Percentiles rank a stretch among this genome's conserved stretches.
These are phyloP conservation scores for Penicillium pulvis DNA, from an alignment of 495 filamentous ascomycete species.

Conservation along the genomic window DNA sequence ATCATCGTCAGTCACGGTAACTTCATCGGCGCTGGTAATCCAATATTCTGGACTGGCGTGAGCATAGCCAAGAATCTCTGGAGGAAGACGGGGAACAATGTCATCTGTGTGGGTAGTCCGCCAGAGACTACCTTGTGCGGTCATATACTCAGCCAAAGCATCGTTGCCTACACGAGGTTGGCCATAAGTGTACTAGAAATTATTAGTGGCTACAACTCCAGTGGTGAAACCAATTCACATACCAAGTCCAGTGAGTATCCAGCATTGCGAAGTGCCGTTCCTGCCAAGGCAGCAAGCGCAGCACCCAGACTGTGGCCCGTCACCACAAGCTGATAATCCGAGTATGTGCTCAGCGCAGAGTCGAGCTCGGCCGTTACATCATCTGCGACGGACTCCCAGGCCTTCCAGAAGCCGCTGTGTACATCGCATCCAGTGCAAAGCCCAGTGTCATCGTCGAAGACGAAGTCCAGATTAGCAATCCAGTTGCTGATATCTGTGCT, in stretches of 20 bases:
- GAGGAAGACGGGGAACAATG: conserved; percentile 65
- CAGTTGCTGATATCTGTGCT: conserved; percentile 63
- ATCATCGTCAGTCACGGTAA: conserved; percentile 43
- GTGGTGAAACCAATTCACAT: conserved; percentile 10
- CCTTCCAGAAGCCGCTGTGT: conserved; percentile 56
- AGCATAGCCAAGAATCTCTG: conserved; percentile 52
- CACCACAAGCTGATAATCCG: conserved; percentile 52
- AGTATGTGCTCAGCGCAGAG: conserved; percentile 26
- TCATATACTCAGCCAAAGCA: conserved; percentile 58
- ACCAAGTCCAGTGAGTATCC: conserved; percentile 43
- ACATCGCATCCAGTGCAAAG: conserved; percentile 50
- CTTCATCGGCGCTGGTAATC: conserved; percentile 45
- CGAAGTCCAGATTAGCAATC: conserved; percentile 61
- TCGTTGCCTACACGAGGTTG: conserved; percentile 66
- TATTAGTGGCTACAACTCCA: not conserved
- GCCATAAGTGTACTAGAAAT: conserved; percentile 63
- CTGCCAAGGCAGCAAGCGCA: conserved; percentile 63
- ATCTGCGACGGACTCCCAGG: conserved; percentile 52
- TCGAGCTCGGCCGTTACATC: conserved; percentile 40
- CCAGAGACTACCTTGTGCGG: conserved; percentile 50
- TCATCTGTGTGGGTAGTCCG: conserved; percentile 71
- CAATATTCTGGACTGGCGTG: conserved; percentile 74
- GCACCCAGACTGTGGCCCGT: conserved; percentile 73
- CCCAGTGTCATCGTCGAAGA: conserved; percentile 27
- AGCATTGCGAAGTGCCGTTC: conserved; percentile 55